These are phyloP conservation scores for Bocquillonia castaneifolia DNA, from an alignment of 441 rosid genomes.

Conservation along the genomic window DNA sequence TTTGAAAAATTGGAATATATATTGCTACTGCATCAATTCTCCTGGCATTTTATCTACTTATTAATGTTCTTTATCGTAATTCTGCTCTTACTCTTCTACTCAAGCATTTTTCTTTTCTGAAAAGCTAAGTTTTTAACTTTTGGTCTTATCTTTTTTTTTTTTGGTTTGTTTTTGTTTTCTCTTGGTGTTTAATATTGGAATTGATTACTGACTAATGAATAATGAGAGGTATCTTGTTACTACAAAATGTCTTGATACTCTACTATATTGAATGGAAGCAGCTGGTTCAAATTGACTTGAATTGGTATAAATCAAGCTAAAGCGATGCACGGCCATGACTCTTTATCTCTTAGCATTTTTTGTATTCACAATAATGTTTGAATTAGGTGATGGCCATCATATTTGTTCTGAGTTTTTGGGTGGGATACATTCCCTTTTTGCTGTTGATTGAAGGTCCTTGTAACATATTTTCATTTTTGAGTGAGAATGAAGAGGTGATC, in stretches of 20 bases:
- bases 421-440: background rate
- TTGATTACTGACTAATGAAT: background rate
- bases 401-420: background rate
- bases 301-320: background rate
- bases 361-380: background rate
- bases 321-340: background rate
- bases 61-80: background rate
- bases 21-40: background rate
- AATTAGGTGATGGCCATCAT: background rate
- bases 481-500: background rate
- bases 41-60: background rate
- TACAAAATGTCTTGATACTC: no score
- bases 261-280: background rate
- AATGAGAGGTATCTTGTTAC: background rate
- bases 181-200: conserved; percentile 7
- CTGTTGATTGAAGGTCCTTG: background rate
- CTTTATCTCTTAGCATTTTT: background rate
- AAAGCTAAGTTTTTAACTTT: background rate
- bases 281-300: conserved; percentile 1
- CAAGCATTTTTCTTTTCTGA: background rate
- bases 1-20: conserved; percentile 5
- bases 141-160: background rate
- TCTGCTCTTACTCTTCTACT: background rate
- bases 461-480: background rate
- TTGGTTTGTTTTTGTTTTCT: background rate